Conservation (phyloP, 345 rosid genomes). For the Anacardium occidentale region DNA sequence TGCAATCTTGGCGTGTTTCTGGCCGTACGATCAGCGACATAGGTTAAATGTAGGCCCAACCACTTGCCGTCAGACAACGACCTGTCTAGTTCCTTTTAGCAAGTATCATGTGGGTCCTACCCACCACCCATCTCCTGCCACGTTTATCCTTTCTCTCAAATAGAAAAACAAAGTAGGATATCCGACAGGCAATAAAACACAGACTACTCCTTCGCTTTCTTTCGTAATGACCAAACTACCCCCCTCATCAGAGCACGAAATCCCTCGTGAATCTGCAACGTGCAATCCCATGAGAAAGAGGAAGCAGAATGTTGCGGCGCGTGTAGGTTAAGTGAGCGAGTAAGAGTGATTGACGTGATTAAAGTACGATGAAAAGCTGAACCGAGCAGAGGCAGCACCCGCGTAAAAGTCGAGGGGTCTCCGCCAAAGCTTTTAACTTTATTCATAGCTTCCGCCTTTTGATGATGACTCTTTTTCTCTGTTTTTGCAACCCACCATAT, state of each 20-base stretch:
- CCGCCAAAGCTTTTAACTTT: slow-evolving; percentile 18
- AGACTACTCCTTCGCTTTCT: too few relatives aligned
- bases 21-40: slow-evolving; percentile 33
- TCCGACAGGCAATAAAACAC: slow-evolving; percentile 12
- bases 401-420: slow-evolving; percentile 67
- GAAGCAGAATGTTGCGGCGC: slow-evolving; percentile 17
- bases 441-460: slow-evolving; percentile 11
- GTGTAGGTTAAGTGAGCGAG: background rate
- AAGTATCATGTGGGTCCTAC: slow-evolving; percentile 33
- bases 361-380: slow-evolving; percentile 62
- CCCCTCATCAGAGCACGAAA: background rate
- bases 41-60: slow-evolving; percentile 29
- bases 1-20: background rate
- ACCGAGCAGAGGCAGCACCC: slow-evolving; percentile 29
- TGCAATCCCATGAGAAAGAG: slow-evolving; percentile 13
- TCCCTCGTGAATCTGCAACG: slow-evolving; percentile 1
- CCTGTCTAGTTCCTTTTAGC: slow-evolving; percentile 47
- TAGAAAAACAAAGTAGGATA: slow-evolving; percentile 8
- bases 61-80: slow-evolving; percentile 37
- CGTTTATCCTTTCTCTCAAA: slow-evolving; percentile 16
- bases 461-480: background rate
- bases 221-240: slow-evolving; percentile 1
- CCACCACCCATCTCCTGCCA: slow-evolving; percentile 30
- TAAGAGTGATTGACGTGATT: slow-evolving; percentile 33
- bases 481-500: too few relatives aligned